phyloP scores from a whole-genome alignment of 768 basidiomycete species.

The Boletus pseudopeckii region DNA sequence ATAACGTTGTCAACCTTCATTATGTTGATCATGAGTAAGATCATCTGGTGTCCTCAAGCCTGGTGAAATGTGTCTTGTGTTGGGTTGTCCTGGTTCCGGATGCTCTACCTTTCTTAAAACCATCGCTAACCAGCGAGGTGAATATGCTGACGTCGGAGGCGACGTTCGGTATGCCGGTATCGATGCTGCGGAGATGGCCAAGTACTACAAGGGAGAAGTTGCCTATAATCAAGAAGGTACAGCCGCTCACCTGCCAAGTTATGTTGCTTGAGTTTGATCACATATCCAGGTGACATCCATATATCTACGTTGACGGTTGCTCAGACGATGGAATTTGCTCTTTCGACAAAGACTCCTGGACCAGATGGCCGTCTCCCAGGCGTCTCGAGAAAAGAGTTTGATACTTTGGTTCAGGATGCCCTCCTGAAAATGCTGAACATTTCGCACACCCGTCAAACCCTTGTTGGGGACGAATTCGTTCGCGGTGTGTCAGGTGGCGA shows the following conservation, averaged over 20 bases:
- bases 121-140: constrained; percentile 72
- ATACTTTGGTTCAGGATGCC: constrained; percentile 53
- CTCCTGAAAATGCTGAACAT: constrained; percentile 81
- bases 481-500: constrained; percentile 80
- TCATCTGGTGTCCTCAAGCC: constrained; percentile 69
- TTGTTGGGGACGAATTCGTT: constrained; percentile 85
- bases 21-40: constrained; percentile 29
- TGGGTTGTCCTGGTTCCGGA: constrained; percentile 81
- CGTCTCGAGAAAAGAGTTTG: constrained; percentile 56
- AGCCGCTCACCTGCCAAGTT: background rate
- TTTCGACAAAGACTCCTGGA: constrained; percentile 74
- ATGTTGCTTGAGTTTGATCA: background rate
- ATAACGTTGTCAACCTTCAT: background rate
- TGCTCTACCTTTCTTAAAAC: constrained; percentile 85
- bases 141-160: constrained; percentile 61
- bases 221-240: constrained; percentile 75
- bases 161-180: constrained; percentile 84
- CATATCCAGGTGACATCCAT: constrained; percentile 65
- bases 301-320: constrained; percentile 78
- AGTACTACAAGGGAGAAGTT: constrained; percentile 75
- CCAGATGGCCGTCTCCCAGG: constrained; percentile 70
- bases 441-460: constrained; percentile 70
- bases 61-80: constrained; percentile 84
- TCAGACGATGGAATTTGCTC: constrained; percentile 69
- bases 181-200: constrained; percentile 67